A percentile compares a stretch with the other conserved stretches of the same genome.
These are phyloP conservation scores for Diplotaxis tenuifolia DNA, from an alignment of 345 rosid species.

Conservation along the genomic window DNA sequence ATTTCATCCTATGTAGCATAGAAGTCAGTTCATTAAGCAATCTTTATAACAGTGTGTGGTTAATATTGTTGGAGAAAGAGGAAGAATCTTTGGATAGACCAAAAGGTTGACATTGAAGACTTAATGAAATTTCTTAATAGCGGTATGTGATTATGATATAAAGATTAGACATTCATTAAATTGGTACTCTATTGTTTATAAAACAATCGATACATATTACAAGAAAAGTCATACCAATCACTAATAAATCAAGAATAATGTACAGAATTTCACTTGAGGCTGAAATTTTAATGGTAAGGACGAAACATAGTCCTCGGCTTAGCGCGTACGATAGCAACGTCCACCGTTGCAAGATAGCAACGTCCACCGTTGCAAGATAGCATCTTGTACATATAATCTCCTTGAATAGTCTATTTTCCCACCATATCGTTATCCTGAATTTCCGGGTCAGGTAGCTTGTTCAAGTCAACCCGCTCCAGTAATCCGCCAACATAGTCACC, in stretches of 20 bases:
- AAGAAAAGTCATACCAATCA: neutral
- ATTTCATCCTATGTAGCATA: neutral
- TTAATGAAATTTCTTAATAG: neutral
- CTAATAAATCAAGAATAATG: neutral
- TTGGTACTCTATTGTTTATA: neutral
- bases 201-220: neutral
- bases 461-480: conserved; percentile 71
- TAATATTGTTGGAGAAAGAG: neutral
- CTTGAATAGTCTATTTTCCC: neutral
- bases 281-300: neutral
- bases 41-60: neutral
- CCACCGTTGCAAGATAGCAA: conserved; percentile 3
- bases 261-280: neutral
- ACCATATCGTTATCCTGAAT: conserved; percentile 46
- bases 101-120: neutral
- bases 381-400: neutral
- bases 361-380: neutral
- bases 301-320: neutral
- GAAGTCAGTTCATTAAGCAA: neutral
- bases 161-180: neutral
- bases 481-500: conserved; percentile 29
- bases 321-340: conserved; percentile 9
- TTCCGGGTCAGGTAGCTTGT: conserved; percentile 87
- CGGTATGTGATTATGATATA: neutral
- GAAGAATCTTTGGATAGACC: neutral